These are phyloP conservation scores for Aspergillus oerlinghausenensis DNA, from an alignment of 2,329 filamentous ascomycete genomes.

Conservation along the genomic window DNA sequence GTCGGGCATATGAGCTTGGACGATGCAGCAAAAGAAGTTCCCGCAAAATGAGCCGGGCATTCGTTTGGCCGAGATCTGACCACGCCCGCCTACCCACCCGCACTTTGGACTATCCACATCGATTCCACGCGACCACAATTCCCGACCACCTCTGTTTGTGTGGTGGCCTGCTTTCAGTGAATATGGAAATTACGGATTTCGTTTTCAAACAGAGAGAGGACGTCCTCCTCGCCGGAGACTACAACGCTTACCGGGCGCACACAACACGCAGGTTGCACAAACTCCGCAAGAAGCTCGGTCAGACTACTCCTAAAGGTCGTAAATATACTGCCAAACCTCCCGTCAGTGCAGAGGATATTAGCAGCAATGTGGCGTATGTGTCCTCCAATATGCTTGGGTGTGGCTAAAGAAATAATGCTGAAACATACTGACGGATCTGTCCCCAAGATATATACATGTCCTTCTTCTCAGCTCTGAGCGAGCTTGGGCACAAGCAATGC, in stretches of 20 bases:
- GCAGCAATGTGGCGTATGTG: slow-evolving; percentile 68
- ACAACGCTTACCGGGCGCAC: slow-evolving; percentile 76
- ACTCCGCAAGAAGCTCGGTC: slow-evolving; percentile 77
- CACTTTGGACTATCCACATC: slow-evolving; percentile 5
- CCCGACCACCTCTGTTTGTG: background rate
- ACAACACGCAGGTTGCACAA: slow-evolving; percentile 77
- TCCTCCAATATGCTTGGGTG: background rate
- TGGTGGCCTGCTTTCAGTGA: slow-evolving; percentile 1
- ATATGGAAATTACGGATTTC: slow-evolving; percentile 87
- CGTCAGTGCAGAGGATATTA: slow-evolving; percentile 71
- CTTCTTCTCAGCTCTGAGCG: slow-evolving; percentile 81
- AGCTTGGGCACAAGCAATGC: slow-evolving; percentile 93
- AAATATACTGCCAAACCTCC: slow-evolving; percentile 72
- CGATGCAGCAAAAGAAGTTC: slow-evolving; percentile 25
- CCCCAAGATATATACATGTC: slow-evolving; percentile 66
- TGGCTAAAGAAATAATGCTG: background rate
- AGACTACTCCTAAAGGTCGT: slow-evolving; percentile 76
- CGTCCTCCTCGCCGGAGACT: slow-evolving; percentile 82
- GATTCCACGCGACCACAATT: background rate
- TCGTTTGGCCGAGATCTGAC: slow-evolving; percentile 31
- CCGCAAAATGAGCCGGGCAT: slow-evolving; percentile 24
- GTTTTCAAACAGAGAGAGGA: slow-evolving; percentile 74
- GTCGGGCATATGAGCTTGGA: slow-evolving; percentile 13
- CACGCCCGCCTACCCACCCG: slow-evolving; percentile 24
- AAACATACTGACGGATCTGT: slow-evolving; percentile 9